A percentile compares a stretch with the other conserved stretches of the same genome.
Conservation (phyloP, 768 basidiomycete genomes). For the Boletus rubroflammeus region DNA sequence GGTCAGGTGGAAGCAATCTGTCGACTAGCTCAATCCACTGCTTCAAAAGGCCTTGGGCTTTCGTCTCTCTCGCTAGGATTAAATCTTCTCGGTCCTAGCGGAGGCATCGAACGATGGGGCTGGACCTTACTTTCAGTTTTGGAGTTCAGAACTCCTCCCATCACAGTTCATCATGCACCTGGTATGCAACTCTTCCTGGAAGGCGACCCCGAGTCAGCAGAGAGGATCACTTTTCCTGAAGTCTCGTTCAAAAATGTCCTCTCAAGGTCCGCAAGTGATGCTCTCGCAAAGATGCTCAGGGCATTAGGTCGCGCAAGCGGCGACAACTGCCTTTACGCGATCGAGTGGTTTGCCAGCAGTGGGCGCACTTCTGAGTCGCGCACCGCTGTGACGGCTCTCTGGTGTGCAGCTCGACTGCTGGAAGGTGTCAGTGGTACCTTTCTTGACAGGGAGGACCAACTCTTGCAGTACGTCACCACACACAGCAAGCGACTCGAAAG, state of each 20-base stretch:
- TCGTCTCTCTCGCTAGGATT: constrained; percentile 50
- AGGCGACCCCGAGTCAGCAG: constrained; percentile 35
- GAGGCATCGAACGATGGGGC: constrained; percentile 90
- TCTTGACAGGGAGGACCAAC: constrained; percentile 31
- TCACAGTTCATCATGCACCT: constrained; percentile 45
- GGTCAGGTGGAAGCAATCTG: constrained; percentile 71
- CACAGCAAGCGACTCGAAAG: constrained; percentile 56
- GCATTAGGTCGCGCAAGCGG: constrained; percentile 67
- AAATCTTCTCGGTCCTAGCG: constrained; percentile 68
- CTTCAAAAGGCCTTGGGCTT: constrained; percentile 24
- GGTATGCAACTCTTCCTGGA: constrained; percentile 58
- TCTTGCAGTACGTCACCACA: background rate
- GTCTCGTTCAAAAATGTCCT: constrained; percentile 53
- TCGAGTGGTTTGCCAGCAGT: constrained; percentile 76
- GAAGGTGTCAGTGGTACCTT: constrained; percentile 61
- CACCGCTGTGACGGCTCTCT: constrained; percentile 67
- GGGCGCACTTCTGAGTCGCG: constrained; percentile 42
- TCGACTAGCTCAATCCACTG: constrained; percentile 33
- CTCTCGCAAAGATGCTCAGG: constrained; percentile 70
- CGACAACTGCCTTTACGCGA: constrained; percentile 66
- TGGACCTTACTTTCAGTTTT: constrained; percentile 82
- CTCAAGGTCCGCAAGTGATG: constrained; percentile 46
- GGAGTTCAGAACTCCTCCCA: constrained; percentile 59
- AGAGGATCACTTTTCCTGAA: constrained; percentile 52
- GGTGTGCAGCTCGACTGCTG: constrained; percentile 76